Conservation (phyloP, 2,329 filamentous ascomycete genomes). For the Fusarium transvaalense region DNA sequence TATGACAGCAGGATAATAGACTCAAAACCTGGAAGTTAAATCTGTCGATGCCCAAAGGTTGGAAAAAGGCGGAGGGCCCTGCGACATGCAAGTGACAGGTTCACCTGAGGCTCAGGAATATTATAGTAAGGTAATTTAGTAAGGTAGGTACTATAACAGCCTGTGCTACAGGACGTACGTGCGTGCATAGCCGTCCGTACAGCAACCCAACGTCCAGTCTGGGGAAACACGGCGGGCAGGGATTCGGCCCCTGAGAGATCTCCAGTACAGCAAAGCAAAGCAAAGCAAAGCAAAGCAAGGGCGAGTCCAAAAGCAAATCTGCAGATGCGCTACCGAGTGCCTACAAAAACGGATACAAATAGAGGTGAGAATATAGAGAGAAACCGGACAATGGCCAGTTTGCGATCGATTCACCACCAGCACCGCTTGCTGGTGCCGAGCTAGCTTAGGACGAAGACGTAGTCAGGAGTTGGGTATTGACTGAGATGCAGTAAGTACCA, state of each 20-base stretch:
- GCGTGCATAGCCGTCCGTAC: constrained; percentile 2
- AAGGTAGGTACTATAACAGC: not conserved
- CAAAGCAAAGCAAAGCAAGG: constrained; percentile 18
- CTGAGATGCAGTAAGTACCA: not conserved
- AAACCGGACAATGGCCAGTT: constrained; percentile 9
- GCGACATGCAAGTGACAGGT: constrained; percentile 39
- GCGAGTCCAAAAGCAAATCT: constrained; percentile 16
- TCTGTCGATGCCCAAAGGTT: not conserved
- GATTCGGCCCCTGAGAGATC: constrained; percentile 30
- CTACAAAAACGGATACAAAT: not conserved
- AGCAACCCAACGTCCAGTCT: constrained; percentile 29
- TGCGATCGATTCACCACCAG: constrained; percentile 24
- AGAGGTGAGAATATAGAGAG: constrained; percentile 3
- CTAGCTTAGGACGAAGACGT: constrained; percentile 5
- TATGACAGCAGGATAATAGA: not conserved
- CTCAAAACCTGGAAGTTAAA: not conserved
- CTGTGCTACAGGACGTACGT: constrained; percentile 5
- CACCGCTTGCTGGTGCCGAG: constrained; percentile 6
- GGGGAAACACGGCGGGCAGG: constrained; percentile 35
- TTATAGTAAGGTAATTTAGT: not conserved
- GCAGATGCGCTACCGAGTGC: not conserved
- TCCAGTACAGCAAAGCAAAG: constrained; percentile 10
- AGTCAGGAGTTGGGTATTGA: constrained; percentile 1
- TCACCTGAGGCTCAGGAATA: constrained; percentile 46
- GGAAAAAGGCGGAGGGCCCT: not conserved